Conservation (phyloP, 192 early-diverging fungal species). For the Dissophora globulifera region DNA sequence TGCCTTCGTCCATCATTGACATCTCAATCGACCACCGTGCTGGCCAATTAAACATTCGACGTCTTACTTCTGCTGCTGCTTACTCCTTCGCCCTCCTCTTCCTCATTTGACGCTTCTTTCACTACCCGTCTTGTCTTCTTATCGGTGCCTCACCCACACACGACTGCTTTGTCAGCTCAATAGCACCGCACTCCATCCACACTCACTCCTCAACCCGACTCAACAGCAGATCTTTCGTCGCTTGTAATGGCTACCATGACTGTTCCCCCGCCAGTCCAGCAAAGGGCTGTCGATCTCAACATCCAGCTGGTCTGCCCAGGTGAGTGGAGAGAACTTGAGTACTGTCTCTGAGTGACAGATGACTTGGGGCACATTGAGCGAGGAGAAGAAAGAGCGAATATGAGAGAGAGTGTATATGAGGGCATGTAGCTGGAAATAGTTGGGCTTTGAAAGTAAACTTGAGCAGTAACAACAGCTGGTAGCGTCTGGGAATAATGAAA, state of each 20-base stretch:
- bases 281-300: slow-evolving; percentile 41
- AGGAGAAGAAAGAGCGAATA: neutral
- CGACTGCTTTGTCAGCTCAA: neutral
- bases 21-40: neutral
- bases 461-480: too few species aligned
- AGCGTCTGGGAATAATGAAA: too few species aligned
- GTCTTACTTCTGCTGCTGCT: too few species aligned
- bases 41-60: too few species aligned
- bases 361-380: too few species aligned
- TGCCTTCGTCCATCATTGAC: neutral
- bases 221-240: neutral
- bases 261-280: slow-evolving; percentile 11
- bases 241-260: slow-evolving; percentile 36
- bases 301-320: slow-evolving; percentile 50
- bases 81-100: too few species aligned
- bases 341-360: too few species aligned
- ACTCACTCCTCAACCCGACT: too few species aligned
- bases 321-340: slow-evolving; percentile 18
- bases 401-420: too few species aligned
- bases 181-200: neutral
- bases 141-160: neutral
- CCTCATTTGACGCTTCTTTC: neutral
- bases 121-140: neutral
- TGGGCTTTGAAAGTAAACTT: too few species aligned
- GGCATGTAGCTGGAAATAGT: too few species aligned